phyloP scores from a whole-genome alignment of 31 red algal genomes.

The Asparagopsis taxiformis region DNA sequence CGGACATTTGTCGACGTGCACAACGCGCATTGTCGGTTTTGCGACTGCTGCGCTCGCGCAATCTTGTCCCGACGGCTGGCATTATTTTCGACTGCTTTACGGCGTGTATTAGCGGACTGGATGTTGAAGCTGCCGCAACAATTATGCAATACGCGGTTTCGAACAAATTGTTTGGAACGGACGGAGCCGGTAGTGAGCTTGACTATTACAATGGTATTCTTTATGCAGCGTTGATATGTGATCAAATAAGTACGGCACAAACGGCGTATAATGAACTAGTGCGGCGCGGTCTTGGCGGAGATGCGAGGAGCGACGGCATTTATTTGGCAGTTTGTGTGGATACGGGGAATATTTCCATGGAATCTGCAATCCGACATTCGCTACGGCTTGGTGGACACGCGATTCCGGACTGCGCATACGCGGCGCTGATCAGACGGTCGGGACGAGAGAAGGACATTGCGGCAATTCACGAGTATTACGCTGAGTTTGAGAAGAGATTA shows the following conservation, averaged over 20 bases:
- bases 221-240: not conserved
- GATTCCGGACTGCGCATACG: not conserved
- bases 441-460: not conserved
- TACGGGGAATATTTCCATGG: not conserved
- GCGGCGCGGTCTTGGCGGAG: not conserved
- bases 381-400: not conserved
- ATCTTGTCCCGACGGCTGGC: not conserved
- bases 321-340: not conserved
- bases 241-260: not conserved
- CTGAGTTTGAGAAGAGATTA: not conserved
- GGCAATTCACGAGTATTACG: not conserved
- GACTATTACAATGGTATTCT: not conserved
- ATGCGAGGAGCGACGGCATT: not conserved
- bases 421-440: not conserved
- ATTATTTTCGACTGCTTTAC: constrained; percentile 12
- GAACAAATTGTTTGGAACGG: not conserved
- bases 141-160: constrained; percentile 20
- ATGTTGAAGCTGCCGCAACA: constrained; percentile 14
- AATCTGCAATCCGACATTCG: not conserved
- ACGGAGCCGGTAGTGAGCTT: not conserved
- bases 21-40: constrained; percentile 30
- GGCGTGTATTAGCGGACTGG: constrained; percentile 8
- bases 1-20: constrained; percentile 1
- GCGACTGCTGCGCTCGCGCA: not conserved
- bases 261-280: not conserved